Base-by-base conservation (phyloP, 2,329 filamentous ascomycete genomes). In the Eurotiales sp. region DNA sequence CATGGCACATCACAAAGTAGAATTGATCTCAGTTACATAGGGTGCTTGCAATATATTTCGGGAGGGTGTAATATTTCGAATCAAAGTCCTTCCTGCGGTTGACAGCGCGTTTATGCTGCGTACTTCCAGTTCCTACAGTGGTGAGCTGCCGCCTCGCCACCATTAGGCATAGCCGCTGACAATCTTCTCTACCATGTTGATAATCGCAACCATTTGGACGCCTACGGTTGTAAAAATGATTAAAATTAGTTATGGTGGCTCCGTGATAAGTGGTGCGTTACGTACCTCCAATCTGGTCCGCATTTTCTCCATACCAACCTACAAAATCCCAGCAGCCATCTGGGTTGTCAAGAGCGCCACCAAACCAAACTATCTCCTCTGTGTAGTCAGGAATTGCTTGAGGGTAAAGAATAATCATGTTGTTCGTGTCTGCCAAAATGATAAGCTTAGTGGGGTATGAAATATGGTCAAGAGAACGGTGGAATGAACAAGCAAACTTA, bases 281-380 rank as follows among this genome's bases (percentile, higher is more conserved):
- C 45, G 8, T 39, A 47, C 45, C 45, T 17, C 45, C 43, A 30
- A 41, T 53, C 19, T 58, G 56, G 21, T 58, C 55, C 4, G 53
- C 49, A 49, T 58, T 55, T 3, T 10, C 17, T 14, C 55, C 53
- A 39, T 55, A 57, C 49, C 52, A 55, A n/a, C 53, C 55, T 3
- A 56, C 46, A 51, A 53, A 57, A 29, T 55, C 51, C 55, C 56
- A 57, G 40, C 55, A 58, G 6, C 43, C 51, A 25, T 56, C 55
- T 8, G 50, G 50, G n/a, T 55, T 57, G 8, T 44, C 43, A 39
- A 56, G 32, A 30, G 23, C 40, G 8, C 55, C 56, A 8, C 44
- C 37, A 27, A 27, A 27, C 55, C 49, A 56, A 17, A 57, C 39
- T 5, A 43, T 37, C 12, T 53, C 53, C 15, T 51, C 6, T 3